phyloP scores from a whole-genome alignment of 768 basidiomycete genomes.

The Suillus weaverae region DNA sequence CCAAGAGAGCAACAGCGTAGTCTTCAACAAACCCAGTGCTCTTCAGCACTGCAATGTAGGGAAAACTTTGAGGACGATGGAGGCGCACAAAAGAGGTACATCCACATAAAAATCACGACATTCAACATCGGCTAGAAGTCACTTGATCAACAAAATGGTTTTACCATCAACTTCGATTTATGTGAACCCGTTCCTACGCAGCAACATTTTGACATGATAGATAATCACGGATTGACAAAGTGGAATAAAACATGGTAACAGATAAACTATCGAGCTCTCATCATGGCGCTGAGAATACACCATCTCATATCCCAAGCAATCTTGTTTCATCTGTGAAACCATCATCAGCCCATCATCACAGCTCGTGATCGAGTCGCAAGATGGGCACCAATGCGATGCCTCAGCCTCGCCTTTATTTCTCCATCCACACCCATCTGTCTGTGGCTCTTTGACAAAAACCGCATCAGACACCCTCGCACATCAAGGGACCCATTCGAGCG shows the following conservation, averaged over 20 bases:
- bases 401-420: slow-evolving; percentile 92
- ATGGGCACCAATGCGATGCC: slow-evolving; percentile 28
- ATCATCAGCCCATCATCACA: background rate
- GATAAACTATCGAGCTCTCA: background rate
- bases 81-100: slow-evolving; percentile 6
- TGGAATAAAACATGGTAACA: background rate
- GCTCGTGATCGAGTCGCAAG: background rate
- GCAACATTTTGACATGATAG: background rate
- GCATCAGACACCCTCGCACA: slow-evolving; percentile 28
- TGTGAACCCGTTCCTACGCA: background rate
- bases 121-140: slow-evolving; percentile 9
- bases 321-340: background rate
- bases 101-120: slow-evolving; percentile 9
- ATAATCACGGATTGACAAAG: background rate
- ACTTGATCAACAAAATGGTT: slow-evolving; percentile 1
- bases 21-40: background rate
- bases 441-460: slow-evolving; percentile 27
- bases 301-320: background rate
- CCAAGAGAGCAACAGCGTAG: background rate
- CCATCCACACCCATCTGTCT: slow-evolving; percentile 66
- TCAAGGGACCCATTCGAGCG: slow-evolving; percentile 42
- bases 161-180: background rate
- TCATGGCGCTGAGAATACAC: background rate
- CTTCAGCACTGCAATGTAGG: slow-evolving; percentile 4
- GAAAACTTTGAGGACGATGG: slow-evolving; percentile 5